phyloP scores from a whole-genome alignment of 179 eudicot species.

The Drosera spatulata region DNA sequence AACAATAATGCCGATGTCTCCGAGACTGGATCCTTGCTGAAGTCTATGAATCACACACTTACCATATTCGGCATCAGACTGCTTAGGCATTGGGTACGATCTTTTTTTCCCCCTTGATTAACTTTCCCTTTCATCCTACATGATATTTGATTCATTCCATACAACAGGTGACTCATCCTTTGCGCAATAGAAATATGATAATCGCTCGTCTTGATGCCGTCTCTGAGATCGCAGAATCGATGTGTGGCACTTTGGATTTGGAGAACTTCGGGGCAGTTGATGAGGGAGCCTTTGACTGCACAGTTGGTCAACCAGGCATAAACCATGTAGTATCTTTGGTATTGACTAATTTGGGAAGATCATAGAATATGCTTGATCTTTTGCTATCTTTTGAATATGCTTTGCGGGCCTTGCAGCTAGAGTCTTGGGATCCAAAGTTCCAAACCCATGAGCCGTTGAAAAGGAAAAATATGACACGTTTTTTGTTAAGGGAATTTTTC shows the following conservation, averaged over 20 bases:
- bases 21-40: conserved; percentile 71
- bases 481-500: background rate
- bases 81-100: conserved; percentile 80
- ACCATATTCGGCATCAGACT: conserved; percentile 87
- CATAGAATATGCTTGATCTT: conserved; percentile 13
- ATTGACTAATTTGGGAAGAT: conserved; percentile 49
- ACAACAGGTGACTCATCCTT: conserved; percentile 80
- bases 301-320: conserved; percentile 32
- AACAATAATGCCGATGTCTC: conserved; percentile 73
- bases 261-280: conserved; percentile 9
- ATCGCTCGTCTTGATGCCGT: conserved; percentile 89
- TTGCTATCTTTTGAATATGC: background rate
- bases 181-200: conserved; percentile 74
- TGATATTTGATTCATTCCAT: conserved; percentile 9
- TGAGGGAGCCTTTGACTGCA: conserved; percentile 15
- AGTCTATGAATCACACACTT: conserved; percentile 73
- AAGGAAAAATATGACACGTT: background rate
- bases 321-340: conserved; percentile 58
- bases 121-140: background rate
- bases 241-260: conserved; percentile 39
- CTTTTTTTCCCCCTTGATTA: conserved; percentile 2
- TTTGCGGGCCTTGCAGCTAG: background rate
- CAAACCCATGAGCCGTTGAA: too few species aligned
- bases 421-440: too few species aligned
- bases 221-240: conserved; percentile 68